These are phyloP conservation scores for Aspergillus ochraceus DNA, from an alignment of 2,329 filamentous ascomycete genomes.

Conservation along the genomic window DNA sequence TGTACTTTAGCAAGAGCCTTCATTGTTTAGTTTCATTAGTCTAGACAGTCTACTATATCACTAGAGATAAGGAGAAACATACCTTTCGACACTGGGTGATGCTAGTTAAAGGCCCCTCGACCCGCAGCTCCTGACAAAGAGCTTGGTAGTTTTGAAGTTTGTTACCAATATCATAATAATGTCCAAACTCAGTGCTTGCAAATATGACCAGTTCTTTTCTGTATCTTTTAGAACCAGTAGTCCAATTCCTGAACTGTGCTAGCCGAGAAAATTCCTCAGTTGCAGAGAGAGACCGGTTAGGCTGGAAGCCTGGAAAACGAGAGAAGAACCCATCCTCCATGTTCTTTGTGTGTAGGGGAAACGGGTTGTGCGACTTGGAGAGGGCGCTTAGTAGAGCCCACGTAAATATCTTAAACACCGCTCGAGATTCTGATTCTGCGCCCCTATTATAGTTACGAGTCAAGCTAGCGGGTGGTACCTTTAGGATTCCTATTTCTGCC, in stretches of 20 bases:
- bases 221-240: slow-evolving; percentile 1
- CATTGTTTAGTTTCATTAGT: neutral
- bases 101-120: slow-evolving; percentile 7
- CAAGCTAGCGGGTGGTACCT: too few relatives aligned
- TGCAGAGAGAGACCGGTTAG: slow-evolving; percentile 5
- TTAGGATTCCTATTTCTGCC: too few relatives aligned
- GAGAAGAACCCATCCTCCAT: slow-evolving; percentile 5
- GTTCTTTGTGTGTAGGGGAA: neutral
- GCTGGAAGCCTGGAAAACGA: slow-evolving; percentile 9
- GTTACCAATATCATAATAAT: neutral
- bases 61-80: slow-evolving; percentile 3
- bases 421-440: neutral
- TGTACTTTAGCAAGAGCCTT: slow-evolving; percentile 18
- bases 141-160: slow-evolving; percentile 6
- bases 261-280: slow-evolving; percentile 7
- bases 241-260: slow-evolving; percentile 7
- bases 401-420: neutral
- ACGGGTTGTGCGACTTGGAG: neutral
- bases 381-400: neutral
- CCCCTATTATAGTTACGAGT: too few relatives aligned
- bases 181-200: neutral
- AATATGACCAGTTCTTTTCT: neutral
- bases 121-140: slow-evolving; percentile 6
- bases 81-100: slow-evolving; percentile 7
- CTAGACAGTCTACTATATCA: neutral